Evolutionary conservation across 2,329 filamentous ascomycete species (phyloP).

Genomic region (Microdochium trichocladiopsis): DNA sequence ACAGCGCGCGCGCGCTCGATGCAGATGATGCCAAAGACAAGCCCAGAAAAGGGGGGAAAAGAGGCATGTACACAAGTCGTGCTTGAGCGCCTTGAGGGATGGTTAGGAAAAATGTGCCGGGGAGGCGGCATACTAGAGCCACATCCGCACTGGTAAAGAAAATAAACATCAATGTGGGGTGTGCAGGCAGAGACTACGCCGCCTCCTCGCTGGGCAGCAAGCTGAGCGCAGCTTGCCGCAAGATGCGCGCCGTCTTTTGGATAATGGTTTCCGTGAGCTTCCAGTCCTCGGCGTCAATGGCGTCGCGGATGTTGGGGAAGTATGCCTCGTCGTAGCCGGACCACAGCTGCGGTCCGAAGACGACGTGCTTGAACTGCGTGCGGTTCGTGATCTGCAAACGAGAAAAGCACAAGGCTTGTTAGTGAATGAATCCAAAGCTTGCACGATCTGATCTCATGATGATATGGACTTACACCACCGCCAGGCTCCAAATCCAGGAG

Average conservation of each 20-base stretch:
- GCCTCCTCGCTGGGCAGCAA: neutral
- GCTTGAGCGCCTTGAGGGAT: neutral
- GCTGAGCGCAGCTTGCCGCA: slow-evolving; percentile 48
- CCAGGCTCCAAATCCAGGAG: slow-evolving; percentile 68
- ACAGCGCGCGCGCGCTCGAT: neutral
- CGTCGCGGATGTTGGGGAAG: slow-evolving; percentile 83
- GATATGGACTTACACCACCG: slow-evolving; percentile 60
- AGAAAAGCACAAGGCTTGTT: slow-evolving; percentile 6
- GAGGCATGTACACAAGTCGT: neutral
- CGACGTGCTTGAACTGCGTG: slow-evolving; percentile 87
- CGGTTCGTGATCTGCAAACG: slow-evolving; percentile 70
- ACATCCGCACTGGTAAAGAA: too few species aligned
- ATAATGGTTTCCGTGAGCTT: slow-evolving; percentile 59
- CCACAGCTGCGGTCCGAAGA: slow-evolving; percentile 81
- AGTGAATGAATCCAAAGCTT: slow-evolving; percentile 2
- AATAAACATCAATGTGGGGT: too few species aligned
- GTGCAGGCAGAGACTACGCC: neutral
- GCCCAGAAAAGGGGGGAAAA: neutral
- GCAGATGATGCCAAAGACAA: neutral
- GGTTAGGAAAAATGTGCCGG: too few species aligned
- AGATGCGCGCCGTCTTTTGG: slow-evolving; percentile 61
- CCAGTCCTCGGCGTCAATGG: slow-evolving; percentile 67
- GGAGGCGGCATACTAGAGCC: too few species aligned
- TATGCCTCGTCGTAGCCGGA: slow-evolving; percentile 59
- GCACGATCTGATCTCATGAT: neutral